phyloP scores from a whole-genome alignment of 495 filamentous ascomycete genomes.

The Lophiotrema nucula region DNA sequence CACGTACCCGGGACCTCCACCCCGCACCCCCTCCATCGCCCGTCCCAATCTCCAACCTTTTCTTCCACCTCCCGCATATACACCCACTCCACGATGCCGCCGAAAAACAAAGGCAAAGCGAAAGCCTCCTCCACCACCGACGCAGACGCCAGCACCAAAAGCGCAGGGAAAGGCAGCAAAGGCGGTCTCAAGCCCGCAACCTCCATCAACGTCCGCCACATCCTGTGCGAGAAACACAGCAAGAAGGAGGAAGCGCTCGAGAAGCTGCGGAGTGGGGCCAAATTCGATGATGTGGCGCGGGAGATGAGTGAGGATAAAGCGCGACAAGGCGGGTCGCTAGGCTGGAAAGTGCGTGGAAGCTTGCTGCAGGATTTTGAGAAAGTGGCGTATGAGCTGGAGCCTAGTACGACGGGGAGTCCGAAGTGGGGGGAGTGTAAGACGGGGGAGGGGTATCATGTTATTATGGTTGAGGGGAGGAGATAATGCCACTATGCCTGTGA shows the following conservation, averaged over 20 bases:
- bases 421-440: slow-evolving; percentile 81
- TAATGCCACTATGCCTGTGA: too few species aligned
- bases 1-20: background rate
- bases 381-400: slow-evolving; percentile 74
- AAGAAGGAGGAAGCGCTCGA: slow-evolving; percentile 86
- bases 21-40: background rate
- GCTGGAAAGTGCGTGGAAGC: slow-evolving; percentile 77
- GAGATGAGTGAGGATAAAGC: slow-evolving; percentile 91
- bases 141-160: slow-evolving; percentile 49
- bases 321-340: slow-evolving; percentile 73
- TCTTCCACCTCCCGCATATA: background rate
- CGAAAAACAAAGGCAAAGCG: slow-evolving; percentile 55
- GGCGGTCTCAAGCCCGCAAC: slow-evolving; percentile 71
- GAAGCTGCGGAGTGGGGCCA: slow-evolving; percentile 71
- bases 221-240: slow-evolving; percentile 84
- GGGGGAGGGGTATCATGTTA: slow-evolving; percentile 84
- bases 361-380: slow-evolving; percentile 76
- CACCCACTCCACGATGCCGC: slow-evolving; percentile 44
- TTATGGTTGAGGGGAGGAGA: slow-evolving; percentile 80
- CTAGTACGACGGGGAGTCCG: slow-evolving; percentile 72
- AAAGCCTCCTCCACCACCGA: slow-evolving; percentile 40
- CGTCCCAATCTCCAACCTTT: background rate
- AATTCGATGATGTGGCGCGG: slow-evolving; percentile 86
- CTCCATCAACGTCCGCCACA: slow-evolving; percentile 83
- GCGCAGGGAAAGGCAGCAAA: slow-evolving; percentile 33